phyloP scores from a whole-genome alignment of 352 stramenopile genomes.

The Globisporangium abappressorium region DNA sequence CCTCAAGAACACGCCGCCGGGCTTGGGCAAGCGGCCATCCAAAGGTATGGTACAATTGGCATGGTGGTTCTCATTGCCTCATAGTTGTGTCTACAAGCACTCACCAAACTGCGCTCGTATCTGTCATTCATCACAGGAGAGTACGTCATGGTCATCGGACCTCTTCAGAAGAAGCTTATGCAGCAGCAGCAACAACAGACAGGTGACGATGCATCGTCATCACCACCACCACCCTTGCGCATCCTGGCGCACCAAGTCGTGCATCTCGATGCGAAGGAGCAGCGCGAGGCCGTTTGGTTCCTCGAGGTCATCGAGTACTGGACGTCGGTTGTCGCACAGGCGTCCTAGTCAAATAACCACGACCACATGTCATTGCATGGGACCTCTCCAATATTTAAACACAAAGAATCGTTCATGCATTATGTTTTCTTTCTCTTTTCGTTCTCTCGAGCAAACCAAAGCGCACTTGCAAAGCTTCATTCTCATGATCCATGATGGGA shows the following conservation, averaged over 20 bases:
- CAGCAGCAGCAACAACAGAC: conserved; percentile 6
- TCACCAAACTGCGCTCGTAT: background rate
- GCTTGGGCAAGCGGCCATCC: conserved; percentile 33
- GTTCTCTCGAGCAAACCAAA: background rate
- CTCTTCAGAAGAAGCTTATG: conserved; percentile 40
- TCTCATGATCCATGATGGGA: background rate
- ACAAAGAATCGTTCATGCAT: background rate
- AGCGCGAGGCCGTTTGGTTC: conserved; percentile 67
- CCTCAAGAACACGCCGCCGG: conserved; percentile 53
- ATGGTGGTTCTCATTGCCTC: too few relatives aligned
- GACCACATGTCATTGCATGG: background rate
- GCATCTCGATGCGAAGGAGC: conserved; percentile 45
- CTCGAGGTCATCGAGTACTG: conserved; percentile 77
- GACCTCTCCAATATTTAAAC: background rate
- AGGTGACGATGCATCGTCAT: conserved; percentile 2
- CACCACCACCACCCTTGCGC: conserved; percentile 8
- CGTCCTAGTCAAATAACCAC: background rate
- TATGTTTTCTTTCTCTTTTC: background rate
- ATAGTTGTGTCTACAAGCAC: background rate
- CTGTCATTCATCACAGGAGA: conserved; percentile 29
- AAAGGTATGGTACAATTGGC: conserved; percentile 23
- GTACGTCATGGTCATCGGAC: conserved; percentile 80
- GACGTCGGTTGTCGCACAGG: conserved; percentile 32
- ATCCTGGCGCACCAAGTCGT: conserved; percentile 65
- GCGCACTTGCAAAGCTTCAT: background rate